These are phyloP conservation scores for Fraxinus angustifolia DNA, from an alignment of 305 asterid species.

Conservation along the genomic window DNA sequence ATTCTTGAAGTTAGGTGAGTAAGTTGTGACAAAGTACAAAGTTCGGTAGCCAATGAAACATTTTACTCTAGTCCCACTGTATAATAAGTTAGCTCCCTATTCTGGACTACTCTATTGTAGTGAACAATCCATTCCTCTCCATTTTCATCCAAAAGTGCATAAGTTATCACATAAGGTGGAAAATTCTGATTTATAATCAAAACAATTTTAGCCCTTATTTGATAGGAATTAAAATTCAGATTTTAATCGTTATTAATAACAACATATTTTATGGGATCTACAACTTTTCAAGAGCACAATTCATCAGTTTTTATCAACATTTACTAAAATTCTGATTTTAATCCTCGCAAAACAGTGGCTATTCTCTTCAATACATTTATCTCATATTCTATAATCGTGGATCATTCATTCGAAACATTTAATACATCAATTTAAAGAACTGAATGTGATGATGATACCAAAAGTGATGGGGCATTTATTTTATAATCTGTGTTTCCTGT, in stretches of 20 bases:
- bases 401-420: background rate
- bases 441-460: background rate
- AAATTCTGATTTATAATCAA: background rate
- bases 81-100: background rate
- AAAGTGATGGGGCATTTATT: background rate
- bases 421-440: background rate
- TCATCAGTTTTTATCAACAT: no score
- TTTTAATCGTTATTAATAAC: no score
- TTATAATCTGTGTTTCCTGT: background rate
- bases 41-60: background rate
- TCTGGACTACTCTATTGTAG: background rate
- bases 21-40: background rate
- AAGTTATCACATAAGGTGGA: background rate
- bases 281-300: no score
- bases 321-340: no score
- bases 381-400: background rate
- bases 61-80: background rate
- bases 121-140: conserved; percentile 18
- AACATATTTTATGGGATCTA: no score
- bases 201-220: background rate
- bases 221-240: no score
- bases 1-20: background rate
- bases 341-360: background rate
- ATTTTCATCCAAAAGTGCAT: conserved; percentile 14
- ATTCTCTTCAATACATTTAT: background rate